A percentile compares a stretch with the other conserved stretches of the same genome.
These are phyloP conservation scores for Physcomitrium patens DNA, from an alignment of 225 moss, liverwort and hornwort species.

Conservation along the genomic window DNA sequence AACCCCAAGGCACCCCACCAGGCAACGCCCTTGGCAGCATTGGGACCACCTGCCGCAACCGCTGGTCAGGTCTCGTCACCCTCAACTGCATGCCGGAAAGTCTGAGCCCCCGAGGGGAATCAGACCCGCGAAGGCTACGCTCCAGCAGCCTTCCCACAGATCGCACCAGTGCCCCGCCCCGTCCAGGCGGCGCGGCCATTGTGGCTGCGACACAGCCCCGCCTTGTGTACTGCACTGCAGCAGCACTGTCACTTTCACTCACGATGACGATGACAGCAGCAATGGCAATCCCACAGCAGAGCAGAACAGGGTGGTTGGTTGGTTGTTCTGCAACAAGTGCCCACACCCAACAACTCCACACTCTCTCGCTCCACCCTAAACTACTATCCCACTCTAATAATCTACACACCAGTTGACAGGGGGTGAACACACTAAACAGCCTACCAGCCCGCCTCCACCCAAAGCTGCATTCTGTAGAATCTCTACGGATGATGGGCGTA, in stretches of 20 bases:
- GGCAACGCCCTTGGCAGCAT: conserved; percentile 28
- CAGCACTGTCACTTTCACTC: neutral
- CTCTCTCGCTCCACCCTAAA: neutral
- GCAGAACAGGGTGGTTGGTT: too few species aligned
- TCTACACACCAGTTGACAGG: too few species aligned
- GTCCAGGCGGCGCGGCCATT: conserved; percentile 31
- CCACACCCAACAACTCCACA: neutral
- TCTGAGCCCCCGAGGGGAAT: too few species aligned
- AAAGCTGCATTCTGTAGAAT: too few species aligned
- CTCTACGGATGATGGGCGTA: too few species aligned
- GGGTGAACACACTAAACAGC: too few species aligned
- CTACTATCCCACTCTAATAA: neutral
- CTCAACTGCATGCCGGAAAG: neutral
- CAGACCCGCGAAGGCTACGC: neutral
- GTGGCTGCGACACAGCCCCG: too few species aligned
- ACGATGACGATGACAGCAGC: neutral
- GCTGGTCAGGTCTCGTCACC: conserved; percentile 12
- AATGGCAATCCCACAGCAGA: too few species aligned
- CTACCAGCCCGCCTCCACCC: too few species aligned
- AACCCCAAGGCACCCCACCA: conserved; percentile 4
- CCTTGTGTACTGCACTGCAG: neutral
- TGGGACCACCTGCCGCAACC: conserved; percentile 28
- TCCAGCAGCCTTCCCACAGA: conserved; percentile 35
- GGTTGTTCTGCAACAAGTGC: neutral
- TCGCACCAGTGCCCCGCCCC: conserved; percentile 26